These are phyloP conservation scores for Kwoniella mangroviensis DNA, from an alignment of 768 basidiomycete genomes.

Conservation along the genomic window DNA sequence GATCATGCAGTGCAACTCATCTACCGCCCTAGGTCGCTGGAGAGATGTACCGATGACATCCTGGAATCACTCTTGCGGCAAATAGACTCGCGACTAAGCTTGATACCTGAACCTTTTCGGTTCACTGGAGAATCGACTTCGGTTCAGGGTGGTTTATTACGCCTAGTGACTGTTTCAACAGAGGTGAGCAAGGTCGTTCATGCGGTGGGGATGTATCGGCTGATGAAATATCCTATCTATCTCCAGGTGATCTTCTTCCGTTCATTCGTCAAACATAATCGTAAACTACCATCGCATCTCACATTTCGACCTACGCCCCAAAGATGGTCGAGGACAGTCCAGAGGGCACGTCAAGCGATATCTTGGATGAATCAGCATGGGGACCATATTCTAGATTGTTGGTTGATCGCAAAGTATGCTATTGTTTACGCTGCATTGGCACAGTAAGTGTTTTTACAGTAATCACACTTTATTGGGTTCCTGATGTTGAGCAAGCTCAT, in stretches of 20 bases:
- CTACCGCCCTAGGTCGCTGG: slow-evolving; percentile 16
- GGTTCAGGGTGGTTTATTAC: slow-evolving; percentile 12
- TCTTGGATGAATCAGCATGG: slow-evolving; percentile 17
- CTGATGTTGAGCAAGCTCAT: no score
- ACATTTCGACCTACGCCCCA: slow-evolving; percentile 16
- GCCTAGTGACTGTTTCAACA: slow-evolving; percentile 10
- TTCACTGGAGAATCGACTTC: slow-evolving; percentile 14
- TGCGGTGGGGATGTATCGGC: not conserved
- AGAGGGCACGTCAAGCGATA: slow-evolving; percentile 16
- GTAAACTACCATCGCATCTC: slow-evolving; percentile 19
- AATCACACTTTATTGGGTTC: not conserved
- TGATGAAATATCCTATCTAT: slow-evolving; percentile 1
- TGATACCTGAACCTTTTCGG: slow-evolving; percentile 9
- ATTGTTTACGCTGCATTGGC: slow-evolving; percentile 21
- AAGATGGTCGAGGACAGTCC: slow-evolving; percentile 13
- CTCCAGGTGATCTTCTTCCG: slow-evolving; percentile 21
- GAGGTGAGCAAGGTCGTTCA: slow-evolving; percentile 8
- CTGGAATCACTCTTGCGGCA: slow-evolving; percentile 2
- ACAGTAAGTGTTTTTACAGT: slow-evolving; percentile 11
- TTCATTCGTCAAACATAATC: slow-evolving; percentile 25
- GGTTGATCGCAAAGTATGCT: slow-evolving; percentile 25
- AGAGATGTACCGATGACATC: slow-evolving; percentile 15
- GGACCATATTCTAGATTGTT: slow-evolving; percentile 20
- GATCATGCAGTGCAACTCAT: slow-evolving; percentile 18
- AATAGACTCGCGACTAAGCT: slow-evolving; percentile 3